Conservation (phyloP, 257 asterid species). For the Nicotiana undulata region DNA sequence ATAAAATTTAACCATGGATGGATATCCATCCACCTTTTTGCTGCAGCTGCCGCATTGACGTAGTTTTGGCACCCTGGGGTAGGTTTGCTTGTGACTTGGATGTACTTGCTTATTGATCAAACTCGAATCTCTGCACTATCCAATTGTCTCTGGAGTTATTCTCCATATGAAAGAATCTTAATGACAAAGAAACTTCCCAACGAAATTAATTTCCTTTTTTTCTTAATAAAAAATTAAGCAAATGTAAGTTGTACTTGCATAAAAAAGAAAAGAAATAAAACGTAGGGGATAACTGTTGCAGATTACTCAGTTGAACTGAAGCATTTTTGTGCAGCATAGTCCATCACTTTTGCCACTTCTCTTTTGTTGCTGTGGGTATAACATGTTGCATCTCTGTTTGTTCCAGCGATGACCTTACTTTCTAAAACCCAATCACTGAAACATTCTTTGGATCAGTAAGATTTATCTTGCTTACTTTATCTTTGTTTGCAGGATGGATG, state of each 20-base stretch:
- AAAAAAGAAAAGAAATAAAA: not conserved
- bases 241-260: not conserved
- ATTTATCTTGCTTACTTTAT: not conserved
- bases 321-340: not conserved
- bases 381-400: not conserved
- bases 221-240: not conserved
- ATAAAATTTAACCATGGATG: not conserved
- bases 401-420: not conserved
- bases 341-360: not conserved
- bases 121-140: not conserved
- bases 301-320: not conserved
- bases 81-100: not conserved
- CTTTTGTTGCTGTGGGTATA: not conserved
- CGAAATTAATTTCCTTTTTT: not conserved
- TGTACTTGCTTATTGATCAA: not conserved
- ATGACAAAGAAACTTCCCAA: not conserved
- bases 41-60: not conserved
- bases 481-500: slow-evolving; percentile 68
- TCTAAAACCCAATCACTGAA: not conserved
- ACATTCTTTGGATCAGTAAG: not conserved
- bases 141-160: not conserved
- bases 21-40: not conserved
- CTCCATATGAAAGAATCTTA: not conserved
- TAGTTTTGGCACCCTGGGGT: not conserved
- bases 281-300: not conserved